phyloP scores from a whole-genome alignment of 2,329 filamentous ascomycete genomes.

The Ophiostoma sp. region DNA sequence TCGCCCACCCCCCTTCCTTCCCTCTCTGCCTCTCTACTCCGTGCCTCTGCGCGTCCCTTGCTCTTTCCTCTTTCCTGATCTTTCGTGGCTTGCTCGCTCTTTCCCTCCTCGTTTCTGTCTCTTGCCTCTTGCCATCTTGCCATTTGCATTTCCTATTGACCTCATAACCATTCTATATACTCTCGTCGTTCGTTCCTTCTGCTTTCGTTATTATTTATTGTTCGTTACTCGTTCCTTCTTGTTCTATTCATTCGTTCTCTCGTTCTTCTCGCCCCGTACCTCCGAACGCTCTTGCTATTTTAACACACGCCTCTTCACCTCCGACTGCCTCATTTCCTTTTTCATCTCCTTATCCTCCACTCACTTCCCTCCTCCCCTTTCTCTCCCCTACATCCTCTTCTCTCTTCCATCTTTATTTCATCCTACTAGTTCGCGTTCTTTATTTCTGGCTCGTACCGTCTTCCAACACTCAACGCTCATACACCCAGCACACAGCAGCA shows the following conservation, averaged over 20 bases:
- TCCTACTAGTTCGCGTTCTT: neutral
- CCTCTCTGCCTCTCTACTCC: neutral
- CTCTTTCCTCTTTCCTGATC: conserved; percentile 7
- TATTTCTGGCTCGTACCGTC: neutral
- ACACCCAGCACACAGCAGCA: no score
- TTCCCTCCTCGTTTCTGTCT: neutral
- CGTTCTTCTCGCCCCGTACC: neutral
- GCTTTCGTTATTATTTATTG: neutral
- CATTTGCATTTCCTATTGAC: neutral
- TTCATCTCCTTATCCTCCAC: conserved; percentile 16
- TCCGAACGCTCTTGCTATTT: conserved; percentile 1
- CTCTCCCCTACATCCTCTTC: neutral
- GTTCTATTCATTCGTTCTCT: neutral
- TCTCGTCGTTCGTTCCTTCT: neutral
- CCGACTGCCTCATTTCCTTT: conserved; percentile 15
- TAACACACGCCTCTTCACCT: conserved; percentile 13
- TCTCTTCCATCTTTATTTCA: conserved; percentile 12
- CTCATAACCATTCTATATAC: neutral
- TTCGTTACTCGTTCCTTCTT: neutral
- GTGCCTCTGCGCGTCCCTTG: neutral
- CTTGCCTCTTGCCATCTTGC: neutral
- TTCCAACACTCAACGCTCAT: conserved; percentile 6
- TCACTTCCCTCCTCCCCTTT: neutral
- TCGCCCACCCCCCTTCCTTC: neutral
- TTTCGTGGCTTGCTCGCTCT: neutral